Conservation (phyloP, 2,329 filamentous ascomycete species). For the Hymenoscyphus repandus region DNA sequence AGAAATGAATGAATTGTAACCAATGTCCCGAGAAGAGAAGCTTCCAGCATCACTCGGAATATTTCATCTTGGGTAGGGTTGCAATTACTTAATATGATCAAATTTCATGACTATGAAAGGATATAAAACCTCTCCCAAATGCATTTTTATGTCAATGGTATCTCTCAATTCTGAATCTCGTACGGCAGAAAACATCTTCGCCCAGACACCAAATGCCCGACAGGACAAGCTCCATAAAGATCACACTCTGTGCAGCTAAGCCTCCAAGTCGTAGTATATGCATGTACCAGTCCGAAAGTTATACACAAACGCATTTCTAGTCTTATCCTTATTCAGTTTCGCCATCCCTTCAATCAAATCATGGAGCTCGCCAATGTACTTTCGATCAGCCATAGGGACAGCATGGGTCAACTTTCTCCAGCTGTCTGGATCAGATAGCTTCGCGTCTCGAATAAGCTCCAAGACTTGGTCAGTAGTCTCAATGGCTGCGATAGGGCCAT, state of each 20-base stretch:
- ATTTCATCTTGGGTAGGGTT: no score
- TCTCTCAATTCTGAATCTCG: background rate
- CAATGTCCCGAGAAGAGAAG: no score
- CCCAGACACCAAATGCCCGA: background rate
- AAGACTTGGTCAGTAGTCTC: slow-evolving; percentile 83
- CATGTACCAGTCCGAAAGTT: slow-evolving; percentile 83
- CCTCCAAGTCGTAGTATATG: slow-evolving; percentile 74
- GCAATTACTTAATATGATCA: no score
- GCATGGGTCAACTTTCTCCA: slow-evolving; percentile 79
- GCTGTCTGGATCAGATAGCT: slow-evolving; percentile 72
- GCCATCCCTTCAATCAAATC: slow-evolving; percentile 65
- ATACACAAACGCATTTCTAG: slow-evolving; percentile 78
- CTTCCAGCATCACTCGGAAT: no score
- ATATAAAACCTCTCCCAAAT: no score
- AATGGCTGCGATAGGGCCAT: slow-evolving; percentile 78
- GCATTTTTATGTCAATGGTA: no score
- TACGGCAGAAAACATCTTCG: background rate
- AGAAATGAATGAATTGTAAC: no score
- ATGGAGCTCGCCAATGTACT: slow-evolving; percentile 79
- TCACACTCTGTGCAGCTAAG: slow-evolving; percentile 12
- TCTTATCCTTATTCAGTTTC: slow-evolving; percentile 50
- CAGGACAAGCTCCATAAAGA: background rate
- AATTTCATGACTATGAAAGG: no score
- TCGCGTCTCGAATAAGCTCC: slow-evolving; percentile 67
- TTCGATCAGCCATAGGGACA: slow-evolving; percentile 69